A percentile compares a stretch with the other conserved stretches of the same genome.
These are phyloP conservation scores for Rhodotorula diobovata DNA, from an alignment of 768 basidiomycete genomes.

Conservation along the genomic window DNA sequence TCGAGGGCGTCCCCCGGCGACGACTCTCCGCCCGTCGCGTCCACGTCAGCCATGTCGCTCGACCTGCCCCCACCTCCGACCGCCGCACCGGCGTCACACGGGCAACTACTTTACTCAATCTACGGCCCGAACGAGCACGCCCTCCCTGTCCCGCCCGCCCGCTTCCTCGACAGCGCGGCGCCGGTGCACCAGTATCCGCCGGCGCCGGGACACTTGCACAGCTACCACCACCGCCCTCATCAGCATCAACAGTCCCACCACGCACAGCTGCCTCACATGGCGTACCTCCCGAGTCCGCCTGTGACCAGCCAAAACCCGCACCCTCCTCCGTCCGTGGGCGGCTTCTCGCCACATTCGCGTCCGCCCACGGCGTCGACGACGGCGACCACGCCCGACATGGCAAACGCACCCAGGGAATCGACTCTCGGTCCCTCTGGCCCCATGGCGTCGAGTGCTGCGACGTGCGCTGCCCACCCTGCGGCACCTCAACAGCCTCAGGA, in stretches of 20 bases:
- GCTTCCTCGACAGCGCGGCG: neutral
- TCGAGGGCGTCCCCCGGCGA: constrained; percentile 1
- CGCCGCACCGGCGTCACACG: neutral
- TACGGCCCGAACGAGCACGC: too few relatives aligned
- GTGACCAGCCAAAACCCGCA: too few relatives aligned
- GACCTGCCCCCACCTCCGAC: neutral
- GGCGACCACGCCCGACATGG: neutral
- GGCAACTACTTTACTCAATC: too few relatives aligned
- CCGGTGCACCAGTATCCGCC: neutral
- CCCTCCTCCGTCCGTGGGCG: neutral
- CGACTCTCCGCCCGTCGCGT: neutral
- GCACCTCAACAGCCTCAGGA: too few relatives aligned
- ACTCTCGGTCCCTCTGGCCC: neutral
- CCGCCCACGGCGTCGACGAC: neutral
- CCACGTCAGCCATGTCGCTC: neutral
- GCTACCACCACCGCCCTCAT: neutral
- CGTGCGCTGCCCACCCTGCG: neutral
- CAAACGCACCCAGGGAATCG: neutral
- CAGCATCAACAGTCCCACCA: too few relatives aligned
- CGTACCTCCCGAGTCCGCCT: too few relatives aligned
- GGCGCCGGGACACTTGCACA: neutral
- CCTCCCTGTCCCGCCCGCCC: neutral
- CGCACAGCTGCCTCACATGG: neutral
- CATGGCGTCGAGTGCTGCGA: neutral
- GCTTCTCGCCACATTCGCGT: neutral